Conservation (phyloP, 2,329 filamentous ascomycete genomes). For the Massarina eburnea region DNA sequence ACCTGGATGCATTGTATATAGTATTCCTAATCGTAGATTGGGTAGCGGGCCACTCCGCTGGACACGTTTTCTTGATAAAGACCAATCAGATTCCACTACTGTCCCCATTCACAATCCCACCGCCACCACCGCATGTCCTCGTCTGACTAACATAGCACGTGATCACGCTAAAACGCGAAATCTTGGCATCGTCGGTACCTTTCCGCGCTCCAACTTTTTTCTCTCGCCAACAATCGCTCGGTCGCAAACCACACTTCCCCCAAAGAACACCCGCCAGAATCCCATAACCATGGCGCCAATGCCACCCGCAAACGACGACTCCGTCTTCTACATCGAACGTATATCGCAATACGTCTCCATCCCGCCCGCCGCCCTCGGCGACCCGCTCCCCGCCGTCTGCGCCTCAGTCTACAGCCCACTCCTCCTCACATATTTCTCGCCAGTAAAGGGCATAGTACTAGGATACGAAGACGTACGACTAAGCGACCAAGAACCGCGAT, state of each 20-base stretch:
- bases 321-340: slow-evolving; percentile 73
- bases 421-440: slow-evolving; percentile 74
- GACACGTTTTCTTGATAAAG: too few species aligned
- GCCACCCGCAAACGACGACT: slow-evolving; percentile 5
- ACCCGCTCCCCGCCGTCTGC: slow-evolving; percentile 70
- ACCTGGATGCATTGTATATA: too few species aligned
- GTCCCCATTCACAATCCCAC: too few species aligned
- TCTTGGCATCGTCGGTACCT: slow-evolving; percentile 15
- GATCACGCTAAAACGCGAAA: background rate
- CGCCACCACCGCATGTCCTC: too few species aligned
- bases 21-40: too few species aligned
- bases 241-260: background rate
- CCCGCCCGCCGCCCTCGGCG: slow-evolving; percentile 68
- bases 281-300: slow-evolving; percentile 31
- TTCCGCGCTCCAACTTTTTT: slow-evolving; percentile 32
- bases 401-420: slow-evolving; percentile 75
- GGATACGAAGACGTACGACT: slow-evolving; percentile 71
- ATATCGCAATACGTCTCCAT: slow-evolving; percentile 79
- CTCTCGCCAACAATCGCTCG: slow-evolving; percentile 9
- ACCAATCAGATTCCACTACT: too few species aligned
- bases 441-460: slow-evolving; percentile 72
- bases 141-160: slow-evolving; percentile 3
- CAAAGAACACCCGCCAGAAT: too few species aligned
- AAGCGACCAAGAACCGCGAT: slow-evolving; percentile 32
- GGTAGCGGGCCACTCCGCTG: too few species aligned